These are phyloP conservation scores for Chlorophyllum brunneum DNA, from an alignment of 768 basidiomycete genomes.

Conservation along the genomic window DNA sequence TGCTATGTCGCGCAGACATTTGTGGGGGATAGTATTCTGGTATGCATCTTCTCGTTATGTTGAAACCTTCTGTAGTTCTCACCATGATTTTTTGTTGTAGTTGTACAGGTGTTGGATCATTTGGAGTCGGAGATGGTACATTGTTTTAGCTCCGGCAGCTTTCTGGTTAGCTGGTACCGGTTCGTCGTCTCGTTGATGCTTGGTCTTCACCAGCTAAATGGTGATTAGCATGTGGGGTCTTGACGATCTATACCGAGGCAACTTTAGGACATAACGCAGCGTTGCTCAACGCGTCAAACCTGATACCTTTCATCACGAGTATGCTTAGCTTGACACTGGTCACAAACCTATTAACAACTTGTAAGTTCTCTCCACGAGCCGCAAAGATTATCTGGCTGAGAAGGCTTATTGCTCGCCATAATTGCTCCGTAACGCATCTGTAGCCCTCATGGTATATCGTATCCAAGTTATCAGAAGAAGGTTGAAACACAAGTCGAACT, in stretches of 20 bases:
- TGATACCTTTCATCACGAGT: conserved; percentile 35
- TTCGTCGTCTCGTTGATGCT: conserved; percentile 12
- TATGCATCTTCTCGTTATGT: conserved; percentile 17
- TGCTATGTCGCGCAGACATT: conserved; percentile 39
- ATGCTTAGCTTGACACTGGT: conserved; percentile 35
- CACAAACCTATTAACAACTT: conserved; percentile 34
- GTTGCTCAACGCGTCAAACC: conserved; percentile 24
- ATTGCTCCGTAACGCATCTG: no score
- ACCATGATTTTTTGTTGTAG: conserved; percentile 14
- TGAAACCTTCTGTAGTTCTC: not conserved
- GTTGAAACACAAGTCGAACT: conserved; percentile 20
- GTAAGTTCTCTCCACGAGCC: conserved; percentile 19
- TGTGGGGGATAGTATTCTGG: conserved; percentile 41
- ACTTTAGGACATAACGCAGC: conserved; percentile 18
- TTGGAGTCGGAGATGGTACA: conserved; percentile 26
- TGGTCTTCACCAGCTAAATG: not conserved
- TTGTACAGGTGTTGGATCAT: conserved; percentile 38
- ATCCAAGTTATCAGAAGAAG: conserved; percentile 30
- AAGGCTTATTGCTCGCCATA: no score
- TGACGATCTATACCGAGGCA: conserved; percentile 31
- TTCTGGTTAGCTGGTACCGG: conserved; percentile 35
- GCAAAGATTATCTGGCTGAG: no score
- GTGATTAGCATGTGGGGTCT: conserved; percentile 26
- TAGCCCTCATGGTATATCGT: conserved; percentile 35
- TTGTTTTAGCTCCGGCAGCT: conserved; percentile 26